Evolutionary conservation across 106 monocot genomes (phyloP).

Genomic region (Dioscorea alata): DNA sequence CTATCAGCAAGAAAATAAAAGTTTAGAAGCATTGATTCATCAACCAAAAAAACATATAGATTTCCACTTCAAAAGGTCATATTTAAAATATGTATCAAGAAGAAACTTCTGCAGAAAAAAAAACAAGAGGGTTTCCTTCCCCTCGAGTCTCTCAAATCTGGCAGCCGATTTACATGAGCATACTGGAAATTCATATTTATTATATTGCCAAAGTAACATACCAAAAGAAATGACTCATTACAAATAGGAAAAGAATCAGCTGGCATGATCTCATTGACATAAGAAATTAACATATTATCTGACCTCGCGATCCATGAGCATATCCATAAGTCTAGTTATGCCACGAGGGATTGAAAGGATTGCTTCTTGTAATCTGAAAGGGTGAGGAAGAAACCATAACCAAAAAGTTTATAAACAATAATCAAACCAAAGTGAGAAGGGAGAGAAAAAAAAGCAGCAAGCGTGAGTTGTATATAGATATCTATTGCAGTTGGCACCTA

Average conservation of each 20-base stretch:
- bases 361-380: constrained; percentile 86
- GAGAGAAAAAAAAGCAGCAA: not conserved
- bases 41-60: not conserved
- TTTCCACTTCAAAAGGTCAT: not conserved
- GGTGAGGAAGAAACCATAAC: constrained; percentile 1
- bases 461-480: not conserved
- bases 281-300: not conserved
- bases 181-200: too few relatives aligned
- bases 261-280: too few relatives aligned
- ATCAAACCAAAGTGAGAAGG: not conserved
- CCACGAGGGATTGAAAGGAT: constrained; percentile 95
- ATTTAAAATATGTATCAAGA: too few relatives aligned
- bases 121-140: too few relatives aligned
- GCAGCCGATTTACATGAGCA: too few relatives aligned
- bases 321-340: constrained; percentile 92
- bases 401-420: not conserved
- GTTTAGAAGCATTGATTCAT: too few relatives aligned
- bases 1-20: constrained; percentile 1
- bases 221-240: too few relatives aligned
- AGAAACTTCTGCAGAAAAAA: too few relatives aligned
- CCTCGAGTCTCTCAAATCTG: too few relatives aligned
- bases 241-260: too few relatives aligned
- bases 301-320: constrained; percentile 99
- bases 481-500: constrained; percentile 41
- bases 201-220: too few relatives aligned